phyloP scores from a whole-genome alignment of 2,329 filamentous ascomycete species.

The Claviceps purpurea region DNA sequence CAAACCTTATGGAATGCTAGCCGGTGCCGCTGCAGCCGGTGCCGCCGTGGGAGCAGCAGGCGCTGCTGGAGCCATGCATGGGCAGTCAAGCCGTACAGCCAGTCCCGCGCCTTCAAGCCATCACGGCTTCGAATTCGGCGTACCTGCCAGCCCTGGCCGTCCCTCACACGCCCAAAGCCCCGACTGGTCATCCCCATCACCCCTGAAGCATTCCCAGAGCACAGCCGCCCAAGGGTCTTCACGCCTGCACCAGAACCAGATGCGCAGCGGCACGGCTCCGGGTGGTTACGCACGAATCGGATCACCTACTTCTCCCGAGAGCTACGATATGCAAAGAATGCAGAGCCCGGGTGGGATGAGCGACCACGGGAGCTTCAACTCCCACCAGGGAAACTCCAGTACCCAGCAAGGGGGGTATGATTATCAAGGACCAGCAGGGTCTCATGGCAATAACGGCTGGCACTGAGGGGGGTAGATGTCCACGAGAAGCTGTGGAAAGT shows the following conservation, averaged over 20 bases:
- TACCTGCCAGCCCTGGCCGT: slow-evolving; percentile 4
- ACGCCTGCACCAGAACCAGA: slow-evolving; percentile 3
- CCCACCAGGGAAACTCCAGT: neutral
- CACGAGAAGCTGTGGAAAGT: neutral
- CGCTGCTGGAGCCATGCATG: slow-evolving; percentile 1
- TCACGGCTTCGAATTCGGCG: slow-evolving; percentile 9
- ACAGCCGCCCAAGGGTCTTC: neutral
- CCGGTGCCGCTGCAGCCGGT: slow-evolving; percentile 5
- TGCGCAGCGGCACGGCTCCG: slow-evolving; percentile 5
- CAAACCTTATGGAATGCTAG: slow-evolving; percentile 8
- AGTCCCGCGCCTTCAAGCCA: slow-evolving; percentile 8
- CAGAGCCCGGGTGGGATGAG: slow-evolving; percentile 7
- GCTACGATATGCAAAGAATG: slow-evolving; percentile 6
- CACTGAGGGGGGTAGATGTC: neutral
- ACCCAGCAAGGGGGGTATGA: slow-evolving; percentile 1
- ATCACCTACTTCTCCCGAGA: slow-evolving; percentile 7
- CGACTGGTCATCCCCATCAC: neutral
- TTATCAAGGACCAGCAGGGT: slow-evolving; percentile 2
- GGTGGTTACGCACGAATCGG: slow-evolving; percentile 4
- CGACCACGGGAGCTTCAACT: slow-evolving; percentile 7
- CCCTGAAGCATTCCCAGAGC: slow-evolving; percentile 1
- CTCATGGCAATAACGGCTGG: neutral
- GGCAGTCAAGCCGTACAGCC: slow-evolving; percentile 1
- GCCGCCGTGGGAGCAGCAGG: neutral
- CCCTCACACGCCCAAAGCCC: slow-evolving; percentile 4